Evolutionary conservation across 306 rosid species (phyloP), one percentile per base, ranked within the genome.

Genomic region (Crataegus laevigata): DNA sequence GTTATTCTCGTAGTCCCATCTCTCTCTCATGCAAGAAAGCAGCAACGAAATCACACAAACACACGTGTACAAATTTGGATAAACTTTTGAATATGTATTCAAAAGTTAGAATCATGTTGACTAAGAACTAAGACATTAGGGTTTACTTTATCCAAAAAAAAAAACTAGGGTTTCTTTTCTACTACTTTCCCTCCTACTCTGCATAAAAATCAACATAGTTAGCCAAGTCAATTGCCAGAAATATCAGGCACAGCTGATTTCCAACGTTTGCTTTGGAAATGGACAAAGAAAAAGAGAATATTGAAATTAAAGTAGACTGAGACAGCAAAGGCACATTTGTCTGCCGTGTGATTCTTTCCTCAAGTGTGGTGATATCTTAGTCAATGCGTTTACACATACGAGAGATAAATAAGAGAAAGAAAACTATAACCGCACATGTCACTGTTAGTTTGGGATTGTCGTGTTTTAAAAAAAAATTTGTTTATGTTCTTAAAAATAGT

Each of bases 221-320:
- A 32, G 50, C 66, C 29, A 43, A 43, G 82, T 79, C 78, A 79
- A 73, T 54, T 73, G 19, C 69, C 74, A 21, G 22, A 36, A 66
- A 42, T 51, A 8, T 66, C 74, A n/a, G 38, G 68, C 74, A 29
- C 69, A 43, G 26, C 32, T 14, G 22, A 58, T 73, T 57, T 66
- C 63, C 24, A 50, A 51, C 54, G 12, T 29, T 15, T 29, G 64
- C 64, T 73, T 43, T 57, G 12, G 69, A 29, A 45, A 11, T 11
- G 17, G 63, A 30, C 36, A 17, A 24, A 57, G 38, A 5, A 24
- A 30, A 30, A n/a, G 2, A 40, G 5, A 29, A 43, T 25, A 25
- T 12, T 30, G 57, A 55, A 15, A 11, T 5, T 1, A 11, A 9
- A 38, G 43, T 38, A 38, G 12, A 38, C 12, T 8, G 3, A 38